Percentiles rank a stretch among this genome's conserved stretches.
Evolutionary conservation across 2,329 filamentous ascomycete species (phyloP).

Genomic region (Fusarium pseudonygamai): DNA sequence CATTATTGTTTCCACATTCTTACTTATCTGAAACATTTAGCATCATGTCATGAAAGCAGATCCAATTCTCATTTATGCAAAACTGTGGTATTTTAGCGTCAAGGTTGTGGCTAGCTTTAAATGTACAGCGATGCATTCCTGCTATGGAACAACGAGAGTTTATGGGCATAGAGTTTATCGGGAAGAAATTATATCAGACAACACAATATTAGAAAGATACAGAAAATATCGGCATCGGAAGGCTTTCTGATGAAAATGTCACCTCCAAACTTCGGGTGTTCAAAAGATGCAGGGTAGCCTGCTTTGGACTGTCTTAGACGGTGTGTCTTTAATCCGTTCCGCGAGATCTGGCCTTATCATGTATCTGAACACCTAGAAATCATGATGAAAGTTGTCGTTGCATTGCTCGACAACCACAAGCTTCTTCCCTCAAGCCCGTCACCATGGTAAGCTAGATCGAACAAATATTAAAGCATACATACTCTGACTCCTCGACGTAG

Average conservation of each 20-base stretch:
- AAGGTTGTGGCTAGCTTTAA: too few relatives aligned
- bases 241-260: neutral
- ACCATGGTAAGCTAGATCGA: conserved; percentile 29
- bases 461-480: accelerated
- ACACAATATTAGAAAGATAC: too few relatives aligned
- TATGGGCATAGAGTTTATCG: neutral
- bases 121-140: neutral
- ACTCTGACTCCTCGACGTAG: conserved; percentile 51
- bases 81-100: accelerated
- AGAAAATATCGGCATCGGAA: neutral
- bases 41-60: accelerated
- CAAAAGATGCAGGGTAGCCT: conserved; percentile 14
- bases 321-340: conserved; percentile 32
- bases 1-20: neutral
- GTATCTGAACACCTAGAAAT: conserved; percentile 16
- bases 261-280: too few relatives aligned
- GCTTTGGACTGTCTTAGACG: neutral
- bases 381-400: conserved; percentile 36
- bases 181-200: too few relatives aligned
- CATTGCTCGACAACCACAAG: conserved; percentile 17
- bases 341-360: conserved; percentile 44
- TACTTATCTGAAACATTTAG: neutral
- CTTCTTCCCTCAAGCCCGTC: conserved; percentile 29
- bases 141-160: neutral
- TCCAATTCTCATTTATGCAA: accelerated